Evolutionary conservation across 139 green algal genomes (phyloP).

Genomic region (Pseudopediastrum boryanum): DNA sequence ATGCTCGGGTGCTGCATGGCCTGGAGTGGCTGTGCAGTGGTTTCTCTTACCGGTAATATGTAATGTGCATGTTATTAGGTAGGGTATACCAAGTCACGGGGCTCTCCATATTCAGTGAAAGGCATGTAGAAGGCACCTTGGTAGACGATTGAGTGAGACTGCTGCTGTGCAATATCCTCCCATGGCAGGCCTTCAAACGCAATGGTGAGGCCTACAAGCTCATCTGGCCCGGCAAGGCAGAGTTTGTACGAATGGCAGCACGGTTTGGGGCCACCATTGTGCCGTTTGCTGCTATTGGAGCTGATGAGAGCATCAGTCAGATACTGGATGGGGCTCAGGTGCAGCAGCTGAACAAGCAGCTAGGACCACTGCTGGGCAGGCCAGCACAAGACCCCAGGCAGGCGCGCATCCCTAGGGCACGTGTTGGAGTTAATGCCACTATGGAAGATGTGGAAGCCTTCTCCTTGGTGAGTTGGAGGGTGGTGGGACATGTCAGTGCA

Average conservation of each 20-base stretch:
- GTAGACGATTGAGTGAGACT: no score
- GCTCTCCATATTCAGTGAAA: no score
- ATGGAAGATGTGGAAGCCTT: slow-evolving; percentile 36
- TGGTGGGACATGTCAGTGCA: neutral
- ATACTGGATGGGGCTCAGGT: slow-evolving; percentile 57
- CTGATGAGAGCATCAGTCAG: slow-evolving; percentile 48
- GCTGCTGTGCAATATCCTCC: no score
- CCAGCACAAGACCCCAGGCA: neutral
- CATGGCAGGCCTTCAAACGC: slow-evolving; percentile 47
- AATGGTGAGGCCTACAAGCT: slow-evolving; percentile 91
- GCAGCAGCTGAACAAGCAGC: slow-evolving; percentile 50
- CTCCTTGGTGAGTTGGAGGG: slow-evolving; percentile 2
- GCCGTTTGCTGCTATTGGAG: slow-evolving; percentile 88
- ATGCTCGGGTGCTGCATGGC: no score
- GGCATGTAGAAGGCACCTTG: no score
- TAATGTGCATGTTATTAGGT: no score
- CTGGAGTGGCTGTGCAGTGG: no score
- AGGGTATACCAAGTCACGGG: no score
- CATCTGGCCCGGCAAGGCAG: slow-evolving; percentile 86
- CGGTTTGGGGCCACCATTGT: slow-evolving; percentile 92
- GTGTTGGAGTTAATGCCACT: slow-evolving; percentile 29
- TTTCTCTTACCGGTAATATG: no score
- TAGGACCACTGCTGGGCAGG: slow-evolving; percentile 26
- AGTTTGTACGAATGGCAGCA: slow-evolving; percentile 92
- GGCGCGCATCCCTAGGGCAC: slow-evolving; percentile 13